Evolutionary conservation across 208 protist genomes (phyloP), one percentile per base, ranked within the genome.

Genomic region (Dictyostelium gargantuum): DNA sequence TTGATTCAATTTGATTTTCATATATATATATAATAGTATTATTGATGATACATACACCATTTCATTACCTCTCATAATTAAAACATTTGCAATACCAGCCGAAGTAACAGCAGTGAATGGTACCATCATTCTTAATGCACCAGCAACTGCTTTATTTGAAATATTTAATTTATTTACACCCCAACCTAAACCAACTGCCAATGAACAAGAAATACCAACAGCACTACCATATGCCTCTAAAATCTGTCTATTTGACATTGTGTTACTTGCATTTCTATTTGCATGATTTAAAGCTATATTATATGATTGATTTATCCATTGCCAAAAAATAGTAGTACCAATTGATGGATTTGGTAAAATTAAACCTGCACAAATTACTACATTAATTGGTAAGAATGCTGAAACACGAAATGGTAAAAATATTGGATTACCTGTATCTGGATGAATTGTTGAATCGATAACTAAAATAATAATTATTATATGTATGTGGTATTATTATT

Each of bases 251-350:
- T 98, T 97, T 3, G 82, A 91, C 80, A 96, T 86, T 15, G 96
- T 95, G 85, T 97, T 97, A 72, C 97, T 97, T n/a, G 97, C 97
- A 93, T 97, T 98, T 80, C 98, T 96, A 93, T 99, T 99, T 15
- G 97, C 97, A 95, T 99, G 98, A 94, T 99, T 99, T 40, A 99
- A 95, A 3, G 96, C 97, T 72, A 96, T 96, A 96, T 98, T 98
- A 93, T 98, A 98, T 93, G 96, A 98, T 94, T 98, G 97, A 89
- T 98, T 98, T 72, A 98, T 96, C 96, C 96, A 98, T 96, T 99
- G 98, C 77, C 98, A 98, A 58, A 96, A 96, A 26, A 98, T 70
- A 23, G 96, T 98, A 80, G 95, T 96, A 4, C 94, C 85, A 61
- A 91, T 80, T 63, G 72, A 85, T 61, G 93, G 21, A 44, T 82